Evolutionary conservation across 441 rosid species (phyloP).

Genomic region (Hura crepitans): DNA sequence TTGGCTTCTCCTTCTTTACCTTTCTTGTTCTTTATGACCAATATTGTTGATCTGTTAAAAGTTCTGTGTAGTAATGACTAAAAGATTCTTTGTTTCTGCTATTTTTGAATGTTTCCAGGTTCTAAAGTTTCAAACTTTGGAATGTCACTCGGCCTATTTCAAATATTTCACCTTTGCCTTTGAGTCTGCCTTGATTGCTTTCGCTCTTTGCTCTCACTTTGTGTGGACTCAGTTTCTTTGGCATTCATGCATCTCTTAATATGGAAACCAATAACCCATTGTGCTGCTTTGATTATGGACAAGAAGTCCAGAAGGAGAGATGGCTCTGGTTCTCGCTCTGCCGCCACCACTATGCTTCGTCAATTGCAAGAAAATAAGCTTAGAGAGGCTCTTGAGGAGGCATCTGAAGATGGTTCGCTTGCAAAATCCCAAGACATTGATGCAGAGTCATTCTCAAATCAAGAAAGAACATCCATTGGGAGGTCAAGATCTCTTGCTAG

Average conservation of each 20-base stretch:
- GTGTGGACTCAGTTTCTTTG: not conserved
- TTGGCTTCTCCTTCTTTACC: constrained; percentile 16
- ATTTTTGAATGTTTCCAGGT: constrained; percentile 37
- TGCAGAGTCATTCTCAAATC: constrained; percentile 40
- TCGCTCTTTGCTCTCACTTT: constrained; percentile 15
- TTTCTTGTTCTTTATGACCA: constrained; percentile 34
- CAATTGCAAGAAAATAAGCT: constrained; percentile 67
- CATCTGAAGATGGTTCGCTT: constrained; percentile 85
- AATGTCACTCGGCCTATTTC: constrained; percentile 24
- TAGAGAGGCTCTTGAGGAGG: constrained; percentile 87
- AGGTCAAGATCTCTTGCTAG: constrained; percentile 92
- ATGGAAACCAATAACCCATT: constrained; percentile 93
- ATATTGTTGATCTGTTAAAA: constrained; percentile 26
- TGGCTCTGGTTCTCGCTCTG: constrained; percentile 54
- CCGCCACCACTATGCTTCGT: constrained; percentile 48
- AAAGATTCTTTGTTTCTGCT: constrained; percentile 29
- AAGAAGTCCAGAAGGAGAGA: constrained; percentile 77
- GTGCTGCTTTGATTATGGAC: constrained; percentile 87
- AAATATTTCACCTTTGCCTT: constrained; percentile 19
- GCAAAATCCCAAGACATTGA: constrained; percentile 71
- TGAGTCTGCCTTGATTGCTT: constrained; percentile 24
- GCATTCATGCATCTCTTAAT: constrained; percentile 80
- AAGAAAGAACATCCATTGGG: constrained; percentile 52
- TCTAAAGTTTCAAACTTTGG: constrained; percentile 29
- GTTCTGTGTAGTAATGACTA: constrained; percentile 20